Evolutionary conservation across 2,329 filamentous ascomycete genomes (phyloP).

Genomic region (Pyrenophora teres): DNA sequence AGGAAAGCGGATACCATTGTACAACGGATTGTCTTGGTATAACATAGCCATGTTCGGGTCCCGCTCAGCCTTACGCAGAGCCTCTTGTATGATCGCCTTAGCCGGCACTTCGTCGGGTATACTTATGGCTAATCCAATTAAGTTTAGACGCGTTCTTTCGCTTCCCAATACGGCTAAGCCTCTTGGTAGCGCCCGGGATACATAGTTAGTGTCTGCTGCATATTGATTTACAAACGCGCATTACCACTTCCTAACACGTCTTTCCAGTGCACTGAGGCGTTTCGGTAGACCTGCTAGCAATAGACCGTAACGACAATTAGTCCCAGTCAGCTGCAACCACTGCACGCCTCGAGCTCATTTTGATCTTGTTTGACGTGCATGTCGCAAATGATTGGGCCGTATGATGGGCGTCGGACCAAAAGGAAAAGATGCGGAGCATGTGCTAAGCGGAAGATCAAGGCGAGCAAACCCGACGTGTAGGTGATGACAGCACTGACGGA

Average conservation of each 20-base stretch:
- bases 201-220: neutral
- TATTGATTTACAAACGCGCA: neutral
- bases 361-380: slow-evolving; percentile 5
- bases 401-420: slow-evolving; percentile 35
- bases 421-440: slow-evolving; percentile 34
- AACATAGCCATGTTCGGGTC: neutral
- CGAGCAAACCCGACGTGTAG: neutral
- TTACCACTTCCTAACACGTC: neutral
- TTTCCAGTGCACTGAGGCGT: neutral
- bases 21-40: neutral
- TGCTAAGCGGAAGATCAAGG: slow-evolving; percentile 34
- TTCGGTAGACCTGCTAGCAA: neutral
- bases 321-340: neutral
- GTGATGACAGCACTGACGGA: neutral
- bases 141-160: slow-evolving; percentile 25
- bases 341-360: neutral
- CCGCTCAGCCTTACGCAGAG: neutral
- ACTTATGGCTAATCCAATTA: slow-evolving; percentile 1
- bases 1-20: neutral
- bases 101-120: neutral
- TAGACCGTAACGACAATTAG: neutral
- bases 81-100: neutral
- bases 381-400: slow-evolving; percentile 27
- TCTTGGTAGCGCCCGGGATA: neutral
- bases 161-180: slow-evolving; percentile 20